Evolutionary conservation across 352 stramenopile species (phyloP), one percentile per base, ranked within the genome.

Genomic region (Globisporangium solare): DNA sequence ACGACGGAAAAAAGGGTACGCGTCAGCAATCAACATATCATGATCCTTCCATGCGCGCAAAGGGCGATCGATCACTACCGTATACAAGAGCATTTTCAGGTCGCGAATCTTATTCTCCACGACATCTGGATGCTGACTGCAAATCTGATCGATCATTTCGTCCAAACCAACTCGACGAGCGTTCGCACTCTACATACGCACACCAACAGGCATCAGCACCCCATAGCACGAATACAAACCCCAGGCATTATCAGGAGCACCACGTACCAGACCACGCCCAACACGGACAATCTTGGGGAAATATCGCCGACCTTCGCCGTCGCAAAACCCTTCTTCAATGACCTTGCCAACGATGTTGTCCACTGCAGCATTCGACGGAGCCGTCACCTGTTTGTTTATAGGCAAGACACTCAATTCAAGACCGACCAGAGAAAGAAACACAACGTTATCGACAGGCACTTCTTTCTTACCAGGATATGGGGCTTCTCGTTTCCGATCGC

Each of bases 331-430:
- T 68, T 97, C 87, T 62, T 95, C 81, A 58, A 98, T 98, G 37
- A 99, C 95, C 65, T 98, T 98, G n/a, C 86, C 73, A 41, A 98
- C 93, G 35, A 99, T 94, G 62, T 98, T 98, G 60, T 99, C 95
- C 1, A 98, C 90, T 18, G 94, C 95, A 57, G 91, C 92, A 75
- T 99, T 99, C 22, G 90, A 98, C 12, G 94, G 95, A 12, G 95
- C 94, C 12, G 86, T 91, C 22, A 97, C 79, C 79, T 88, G 24
- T 32, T 46, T 88, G 24, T 32, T 46, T 3, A 12, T 0, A 51
- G 37, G 13, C 2, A 5, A 43, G 0, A 21, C 27, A 54, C 2
- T 3, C 12, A 27, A n/a, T 20, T 55, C 7, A 21, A 35, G 14
- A 48, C 40, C 12, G 18, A 14, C 18, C n/a, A 20, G 6, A 47